Evolutionary conservation across 192 early-diverging fungal genomes (phyloP).

Genomic region (Coemansia furcata): DNA sequence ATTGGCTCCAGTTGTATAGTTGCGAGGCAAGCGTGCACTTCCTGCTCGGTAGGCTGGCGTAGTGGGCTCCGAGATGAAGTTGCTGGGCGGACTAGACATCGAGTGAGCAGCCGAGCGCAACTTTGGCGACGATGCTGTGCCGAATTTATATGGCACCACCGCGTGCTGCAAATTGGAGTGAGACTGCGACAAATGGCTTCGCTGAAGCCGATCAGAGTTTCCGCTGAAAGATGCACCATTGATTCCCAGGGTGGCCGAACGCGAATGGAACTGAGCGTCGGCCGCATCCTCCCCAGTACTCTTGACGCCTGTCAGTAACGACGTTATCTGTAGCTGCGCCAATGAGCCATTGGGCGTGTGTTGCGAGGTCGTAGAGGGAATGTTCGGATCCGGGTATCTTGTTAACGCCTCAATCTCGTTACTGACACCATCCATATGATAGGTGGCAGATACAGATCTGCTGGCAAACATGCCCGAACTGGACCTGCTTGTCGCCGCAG

Average conservation of each 20-base stretch:
- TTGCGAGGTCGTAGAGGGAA: not conserved
- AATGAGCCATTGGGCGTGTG: constrained; percentile 14
- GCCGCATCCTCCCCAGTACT: not conserved
- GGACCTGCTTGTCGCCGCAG: constrained; percentile 31
- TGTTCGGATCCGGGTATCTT: not conserved
- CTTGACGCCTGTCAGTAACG: not conserved
- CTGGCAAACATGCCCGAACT: constrained; percentile 48
- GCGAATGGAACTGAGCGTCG: not conserved
- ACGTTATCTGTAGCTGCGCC: constrained; percentile 1
- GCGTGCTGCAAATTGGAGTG: constrained; percentile 48
- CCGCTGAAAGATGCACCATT: not conserved
- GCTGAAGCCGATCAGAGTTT: constrained; percentile 10
- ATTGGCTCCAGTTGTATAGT: not conserved
- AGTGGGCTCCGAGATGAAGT: constrained; percentile 28
- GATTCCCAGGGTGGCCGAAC: not conserved
- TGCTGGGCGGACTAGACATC: constrained; percentile 8
- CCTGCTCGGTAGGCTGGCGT: constrained; percentile 19
- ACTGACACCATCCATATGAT: constrained; percentile 4
- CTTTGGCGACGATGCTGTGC: constrained; percentile 20
- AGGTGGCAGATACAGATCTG: constrained; percentile 24
- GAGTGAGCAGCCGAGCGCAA: constrained; percentile 17
- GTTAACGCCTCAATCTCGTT: constrained; percentile 30
- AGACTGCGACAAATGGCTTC: constrained; percentile 31
- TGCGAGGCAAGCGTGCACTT: not conserved
- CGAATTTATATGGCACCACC: not conserved